phyloP scores from a whole-genome alignment of 768 basidiomycete species.

The Amylocystis lapponica region DNA sequence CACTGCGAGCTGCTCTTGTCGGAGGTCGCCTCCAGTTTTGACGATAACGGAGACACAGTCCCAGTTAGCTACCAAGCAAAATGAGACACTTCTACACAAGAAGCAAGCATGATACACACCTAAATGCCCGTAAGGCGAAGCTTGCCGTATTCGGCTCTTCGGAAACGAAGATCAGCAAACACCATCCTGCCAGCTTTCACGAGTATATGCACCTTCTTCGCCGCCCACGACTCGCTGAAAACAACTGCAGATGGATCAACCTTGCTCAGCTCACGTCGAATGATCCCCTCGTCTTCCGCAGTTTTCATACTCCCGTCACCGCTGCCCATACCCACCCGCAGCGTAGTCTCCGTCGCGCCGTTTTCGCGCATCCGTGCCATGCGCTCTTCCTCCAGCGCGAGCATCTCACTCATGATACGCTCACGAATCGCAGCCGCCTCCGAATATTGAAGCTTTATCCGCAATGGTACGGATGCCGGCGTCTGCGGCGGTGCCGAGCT shows the following conservation, averaged over 20 bases:
- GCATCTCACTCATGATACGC: constrained; percentile 98
- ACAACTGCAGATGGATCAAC: constrained; percentile 94
- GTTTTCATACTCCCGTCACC: constrained; percentile 47
- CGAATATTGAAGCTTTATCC: constrained; percentile 70
- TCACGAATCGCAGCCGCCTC: constrained; percentile 91
- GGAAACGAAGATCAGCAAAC: not conserved
- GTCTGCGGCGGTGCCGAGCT: constrained; percentile 1
- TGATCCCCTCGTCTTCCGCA: constrained; percentile 89
- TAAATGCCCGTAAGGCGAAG: constrained; percentile 94
- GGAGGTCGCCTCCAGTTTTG: constrained; percentile 93
- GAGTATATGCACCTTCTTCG: constrained; percentile 88
- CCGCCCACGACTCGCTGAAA: constrained; percentile 91
- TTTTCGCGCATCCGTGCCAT: constrained; percentile 87
- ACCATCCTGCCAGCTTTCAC: not conserved
- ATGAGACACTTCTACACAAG: not conserved
- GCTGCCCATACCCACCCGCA: constrained; percentile 46
- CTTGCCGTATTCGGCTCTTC: constrained; percentile 84
- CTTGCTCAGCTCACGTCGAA: constrained; percentile 88
- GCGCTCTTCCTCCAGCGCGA: constrained; percentile 91
- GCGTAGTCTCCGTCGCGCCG: constrained; percentile 60
- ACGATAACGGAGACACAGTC: constrained; percentile 96
- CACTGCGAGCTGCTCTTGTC: constrained; percentile 96
- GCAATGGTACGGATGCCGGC: constrained; percentile 18
- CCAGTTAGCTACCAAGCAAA: constrained; percentile 50
- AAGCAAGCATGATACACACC: constrained; percentile 39